A percentile compares a stretch with the other conserved stretches of the same genome.
phyloP scores from a whole-genome alignment of 306 rosid genomes.

The apple (Malus domestica) region ASM211411v1 NC_041790.1:5444501-5445000 shows the following conservation, averaged over 20 bases:
- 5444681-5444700: not conserved
- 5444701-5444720: too few relatives aligned
- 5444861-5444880: not conserved
- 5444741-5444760: too few relatives aligned
- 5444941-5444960: not conserved
- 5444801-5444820: too few relatives aligned
- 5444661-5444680: not conserved
- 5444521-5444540: too few relatives aligned
- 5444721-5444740: too few relatives aligned
- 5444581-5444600: too few relatives aligned
- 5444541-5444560: too few relatives aligned
- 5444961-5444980: constrained; percentile 10
- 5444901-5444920: not conserved
- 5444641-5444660: not conserved
- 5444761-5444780: too few relatives aligned
- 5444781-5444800: too few relatives aligned
- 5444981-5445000: not conserved
- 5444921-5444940: not conserved
- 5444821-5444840: too few relatives aligned
- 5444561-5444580: too few relatives aligned
- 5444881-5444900: not conserved
- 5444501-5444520: too few relatives aligned
- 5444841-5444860: not conserved
- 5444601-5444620: not conserved
- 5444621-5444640: not conserved